phyloP scores from a whole-genome alignment of 768 basidiomycete genomes.

The Xerocomellus chrysenteron region DNA sequence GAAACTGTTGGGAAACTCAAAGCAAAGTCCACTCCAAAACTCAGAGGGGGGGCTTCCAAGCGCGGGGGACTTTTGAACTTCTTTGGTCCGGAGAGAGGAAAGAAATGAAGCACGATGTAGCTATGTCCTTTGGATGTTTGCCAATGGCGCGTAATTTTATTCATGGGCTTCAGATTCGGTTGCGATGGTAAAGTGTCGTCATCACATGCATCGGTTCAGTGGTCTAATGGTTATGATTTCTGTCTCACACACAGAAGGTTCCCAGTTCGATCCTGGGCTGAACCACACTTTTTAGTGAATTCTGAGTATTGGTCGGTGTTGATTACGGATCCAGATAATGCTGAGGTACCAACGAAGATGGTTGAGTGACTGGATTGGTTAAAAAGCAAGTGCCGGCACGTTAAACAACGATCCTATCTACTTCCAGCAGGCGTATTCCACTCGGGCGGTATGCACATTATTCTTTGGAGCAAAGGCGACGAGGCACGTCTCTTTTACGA shows the following conservation, averaged over 20 bases:
- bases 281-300: constrained; percentile 24
- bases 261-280: constrained; percentile 49
- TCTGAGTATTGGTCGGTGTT: neutral
- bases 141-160: no score
- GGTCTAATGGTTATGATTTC: constrained; percentile 51
- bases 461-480: no score
- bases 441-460: neutral
- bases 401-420: no score
- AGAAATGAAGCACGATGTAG: constrained; percentile 18
- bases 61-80: constrained; percentile 34
- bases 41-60: constrained; percentile 21
- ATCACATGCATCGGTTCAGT: constrained; percentile 29
- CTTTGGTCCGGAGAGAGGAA: constrained; percentile 31
- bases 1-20: constrained; percentile 19
- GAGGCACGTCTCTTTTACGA: no score
- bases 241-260: constrained; percentile 52
- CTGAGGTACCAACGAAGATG: neutral
- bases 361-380: no score
- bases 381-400: neutral
- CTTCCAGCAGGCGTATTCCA: no score
- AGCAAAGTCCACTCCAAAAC: constrained; percentile 15
- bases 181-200: neutral
- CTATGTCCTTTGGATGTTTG: neutral
- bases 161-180: neutral
- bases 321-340: neutral